Base-by-base conservation (phyloP, 306 rosid species). In the Casuarina equisetifolia region DNA sequence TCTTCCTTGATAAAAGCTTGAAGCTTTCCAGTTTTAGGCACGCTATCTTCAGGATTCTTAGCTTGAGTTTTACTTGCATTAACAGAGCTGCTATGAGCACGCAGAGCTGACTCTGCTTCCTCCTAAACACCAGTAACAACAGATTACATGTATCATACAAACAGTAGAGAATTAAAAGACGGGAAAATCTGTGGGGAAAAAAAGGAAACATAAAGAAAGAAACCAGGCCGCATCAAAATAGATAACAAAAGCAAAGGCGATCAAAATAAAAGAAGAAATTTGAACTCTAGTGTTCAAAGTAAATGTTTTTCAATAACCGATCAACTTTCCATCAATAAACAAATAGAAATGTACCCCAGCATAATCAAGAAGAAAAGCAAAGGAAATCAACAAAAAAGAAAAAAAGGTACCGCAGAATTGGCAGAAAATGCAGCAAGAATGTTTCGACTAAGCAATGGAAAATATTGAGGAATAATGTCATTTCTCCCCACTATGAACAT, bases 41-140 rank as follows among this genome's bases (percentile, higher is more conserved):
- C 68, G 72, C 72, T 79, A 81, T 86, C 89, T 86, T 86, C 84
- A 48, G 89, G 88, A 78, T 82, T 90, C 79, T 84, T 82, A 51
- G 80, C 86, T 75, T 70, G 75, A 71, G 84, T 79, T 76, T 76
- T 84, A 79, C 62, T 81, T 77, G 89, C 84, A 86, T 85, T 86
- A 52, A 88, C 89, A 74, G 98, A 95, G 86, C 97, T 95, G 84
- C 98, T 95, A 80, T 92, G 97, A 48, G 98, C 98, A 74, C 98
- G 98, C 76, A 92, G 72, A 75, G 93, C 99, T 62, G 99, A 95
- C 72, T 91, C 96, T 48, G 96, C 95, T 66, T 75, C 88, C 89
- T 92, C 99, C 99, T 95, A 80, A 49, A 77, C 64, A 87, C 55
- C 51, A 40, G 70, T 17, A 82, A 82, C 59, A 62, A 75, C 66